Evolutionary conservation across 1,284 basidiomycete species (phyloP).

Genomic region (Marasmius fiardii): DNA sequence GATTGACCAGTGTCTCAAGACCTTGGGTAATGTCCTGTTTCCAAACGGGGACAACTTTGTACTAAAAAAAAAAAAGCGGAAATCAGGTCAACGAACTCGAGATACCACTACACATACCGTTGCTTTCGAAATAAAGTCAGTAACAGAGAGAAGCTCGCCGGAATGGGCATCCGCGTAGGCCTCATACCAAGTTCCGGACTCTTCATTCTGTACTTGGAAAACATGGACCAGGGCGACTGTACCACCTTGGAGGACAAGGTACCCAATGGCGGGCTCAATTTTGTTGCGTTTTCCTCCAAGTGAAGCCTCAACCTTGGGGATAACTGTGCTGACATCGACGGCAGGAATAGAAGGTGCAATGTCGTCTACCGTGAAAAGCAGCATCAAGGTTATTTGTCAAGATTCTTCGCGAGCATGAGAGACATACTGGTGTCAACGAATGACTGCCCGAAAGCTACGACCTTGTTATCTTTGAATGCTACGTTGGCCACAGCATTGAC

Average conservation of each 20-base stretch:
- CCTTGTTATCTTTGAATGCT: conserved; percentile 36
- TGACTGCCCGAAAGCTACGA: conserved; percentile 46
- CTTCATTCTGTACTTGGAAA: conserved; percentile 50
- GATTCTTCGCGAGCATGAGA: background rate
- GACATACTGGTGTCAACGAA: conserved; percentile 42
- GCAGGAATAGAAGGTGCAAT: conserved; percentile 29
- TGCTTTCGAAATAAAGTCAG: conserved; percentile 49
- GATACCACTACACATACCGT: conserved; percentile 30
- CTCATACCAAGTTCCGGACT: conserved; percentile 53
- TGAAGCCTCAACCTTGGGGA: conserved; percentile 24
- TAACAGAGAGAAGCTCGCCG: conserved; percentile 50
- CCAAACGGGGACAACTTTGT: conserved; percentile 33
- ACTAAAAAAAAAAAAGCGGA: conserved; percentile 19
- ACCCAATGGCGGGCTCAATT: conserved; percentile 31
- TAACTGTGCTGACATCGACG: conserved; percentile 24
- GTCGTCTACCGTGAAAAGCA: conserved; percentile 23
- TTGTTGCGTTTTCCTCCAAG: conserved; percentile 30
- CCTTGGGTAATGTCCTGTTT: conserved; percentile 30
- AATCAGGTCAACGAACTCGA: background rate
- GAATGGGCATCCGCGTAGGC: conserved; percentile 58
- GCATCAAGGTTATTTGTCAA: background rate
- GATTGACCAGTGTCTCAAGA: conserved; percentile 31
- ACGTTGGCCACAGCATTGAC: conserved; percentile 50
- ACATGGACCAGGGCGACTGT: conserved; percentile 46
- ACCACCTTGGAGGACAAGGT: conserved; percentile 41